Base-by-base conservation (phyloP, 495 filamentous ascomycete species). In the Xylaria castorea region DNA sequence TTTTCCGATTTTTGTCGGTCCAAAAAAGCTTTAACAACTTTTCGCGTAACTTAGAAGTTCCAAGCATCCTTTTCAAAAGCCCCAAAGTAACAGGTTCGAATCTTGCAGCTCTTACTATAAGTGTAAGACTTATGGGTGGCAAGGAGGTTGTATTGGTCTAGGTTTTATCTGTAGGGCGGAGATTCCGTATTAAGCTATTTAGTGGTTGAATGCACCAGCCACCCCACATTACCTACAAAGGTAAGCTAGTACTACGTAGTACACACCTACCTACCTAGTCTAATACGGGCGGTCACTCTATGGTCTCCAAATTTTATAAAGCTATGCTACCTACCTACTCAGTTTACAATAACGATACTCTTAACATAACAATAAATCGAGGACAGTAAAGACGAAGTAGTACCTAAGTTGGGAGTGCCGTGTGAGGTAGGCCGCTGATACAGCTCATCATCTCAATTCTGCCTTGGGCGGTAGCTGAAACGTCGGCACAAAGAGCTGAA, bases 401-500 rank as follows among this genome's bases (percentile, higher is more conserved):
- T 38, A 34, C 18, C 6, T n/a, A n/a, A 22, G 20, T 2, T 50
- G 14, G 46, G n/a, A 51, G 8, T 46, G 20, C 4, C 18, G n/a
- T 25, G 12, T 44, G 36, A 40, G 58, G 58, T 25, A 16, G 36
- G 60, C n/a, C 25, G 16, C 34, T 63, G 36, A n/a, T 63, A 40
- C 58, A 30, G 22, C 12, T 53, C 20, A 8, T 66, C 32, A 53
- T 12, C 27, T 53, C 8, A n/a, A 38, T 51, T 66, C 64, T 51
- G 64, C 46, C 46, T 51, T 53, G 64, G 30, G 46, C 32, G 14
- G 46, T 12, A 32, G 40, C 63, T 66, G 40, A 66, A 34, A 16
- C 42, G 22, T 34, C 20, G 64, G 34, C 18, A 9, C 46, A 38
- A 44, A 53, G 46, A 66, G 64, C 64, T 66, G 64, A 66, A 66